These are phyloP conservation scores for Neostapfia colusana DNA, from an alignment of 176 grass and related monocot species.

Conservation along the genomic window DNA sequence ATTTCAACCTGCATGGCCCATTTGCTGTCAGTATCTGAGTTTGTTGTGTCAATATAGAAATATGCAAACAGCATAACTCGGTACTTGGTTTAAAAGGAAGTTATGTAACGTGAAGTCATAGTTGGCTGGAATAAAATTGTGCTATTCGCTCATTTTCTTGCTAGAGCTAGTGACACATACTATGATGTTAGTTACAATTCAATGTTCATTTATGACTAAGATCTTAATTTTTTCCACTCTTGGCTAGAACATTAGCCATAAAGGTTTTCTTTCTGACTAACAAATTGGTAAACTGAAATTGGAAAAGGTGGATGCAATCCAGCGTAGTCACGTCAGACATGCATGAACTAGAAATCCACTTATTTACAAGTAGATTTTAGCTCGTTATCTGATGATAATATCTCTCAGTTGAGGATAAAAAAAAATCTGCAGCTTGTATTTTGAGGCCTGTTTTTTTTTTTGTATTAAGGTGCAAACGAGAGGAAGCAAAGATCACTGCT, in stretches of 20 bases:
- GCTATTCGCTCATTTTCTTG: neutral
- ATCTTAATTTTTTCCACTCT: neutral
- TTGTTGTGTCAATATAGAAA: neutral
- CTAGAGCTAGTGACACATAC: neutral
- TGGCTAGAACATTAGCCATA: neutral
- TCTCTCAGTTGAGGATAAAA: neutral
- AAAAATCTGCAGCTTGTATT: conserved; percentile 18
- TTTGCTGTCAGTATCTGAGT: neutral
- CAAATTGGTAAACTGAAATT: neutral
- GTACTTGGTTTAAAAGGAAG: neutral
- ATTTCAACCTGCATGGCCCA: neutral
- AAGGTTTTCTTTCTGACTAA: neutral
- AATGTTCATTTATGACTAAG: neutral
- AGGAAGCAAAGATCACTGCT: conserved; percentile 86
- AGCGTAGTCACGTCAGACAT: neutral
- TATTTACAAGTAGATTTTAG: neutral
- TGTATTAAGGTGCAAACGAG: conserved; percentile 68
- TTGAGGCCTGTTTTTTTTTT: conserved; percentile 43
- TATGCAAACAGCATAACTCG: neutral
- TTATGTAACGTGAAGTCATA: neutral
- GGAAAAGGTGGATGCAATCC: neutral
- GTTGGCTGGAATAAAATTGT: conserved; percentile 1
- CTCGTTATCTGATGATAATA: neutral
- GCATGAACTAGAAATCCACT: conserved; percentile 6
- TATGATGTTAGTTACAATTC: neutral